Evolutionary conservation across 2,329 filamentous ascomycete species (phyloP).

Genomic region (Apiospora sp.): DNA sequence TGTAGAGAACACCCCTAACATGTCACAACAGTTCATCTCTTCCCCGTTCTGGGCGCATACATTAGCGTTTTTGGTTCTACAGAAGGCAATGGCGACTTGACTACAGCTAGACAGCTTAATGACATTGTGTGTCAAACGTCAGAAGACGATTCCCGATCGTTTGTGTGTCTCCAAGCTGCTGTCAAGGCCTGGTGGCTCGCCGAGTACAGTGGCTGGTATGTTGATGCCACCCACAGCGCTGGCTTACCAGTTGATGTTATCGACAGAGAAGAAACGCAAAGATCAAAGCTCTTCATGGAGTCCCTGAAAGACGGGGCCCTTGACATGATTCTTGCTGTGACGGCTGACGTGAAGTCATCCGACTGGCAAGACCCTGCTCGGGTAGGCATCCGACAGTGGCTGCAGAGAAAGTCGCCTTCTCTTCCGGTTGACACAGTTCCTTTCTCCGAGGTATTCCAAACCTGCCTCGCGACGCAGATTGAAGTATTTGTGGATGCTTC

Average conservation of each 20-base stretch:
- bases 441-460: conserved; percentile 77
- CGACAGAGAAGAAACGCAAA: conserved; percentile 72
- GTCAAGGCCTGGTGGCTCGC: conserved; percentile 87
- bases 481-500: conserved; percentile 91
- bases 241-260: conserved; percentile 69
- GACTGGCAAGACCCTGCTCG: conserved; percentile 91
- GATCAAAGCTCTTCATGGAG: conserved; percentile 77
- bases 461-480: conserved; percentile 78
- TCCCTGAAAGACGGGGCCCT: conserved; percentile 88
- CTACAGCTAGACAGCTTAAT: conserved; percentile 76
- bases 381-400: conserved; percentile 79
- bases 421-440: conserved; percentile 72
- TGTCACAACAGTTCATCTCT: conserved; percentile 71
- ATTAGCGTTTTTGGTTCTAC: conserved; percentile 81
- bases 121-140: conserved; percentile 69
- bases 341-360: conserved; percentile 79
- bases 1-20: neutral
- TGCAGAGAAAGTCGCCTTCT: conserved; percentile 80
- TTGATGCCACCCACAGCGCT: conserved; percentile 72
- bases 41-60: conserved; percentile 80
- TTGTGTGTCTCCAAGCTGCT: conserved; percentile 81
- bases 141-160: conserved; percentile 74
- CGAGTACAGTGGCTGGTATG: conserved; percentile 90
- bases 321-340: conserved; percentile 87
- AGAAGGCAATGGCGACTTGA: conserved; percentile 72